Percentiles rank a stretch among this genome's conserved stretches.
Conservation (phyloP, 495 filamentous ascomycete genomes). For the Xylaria telfairii region DNA sequence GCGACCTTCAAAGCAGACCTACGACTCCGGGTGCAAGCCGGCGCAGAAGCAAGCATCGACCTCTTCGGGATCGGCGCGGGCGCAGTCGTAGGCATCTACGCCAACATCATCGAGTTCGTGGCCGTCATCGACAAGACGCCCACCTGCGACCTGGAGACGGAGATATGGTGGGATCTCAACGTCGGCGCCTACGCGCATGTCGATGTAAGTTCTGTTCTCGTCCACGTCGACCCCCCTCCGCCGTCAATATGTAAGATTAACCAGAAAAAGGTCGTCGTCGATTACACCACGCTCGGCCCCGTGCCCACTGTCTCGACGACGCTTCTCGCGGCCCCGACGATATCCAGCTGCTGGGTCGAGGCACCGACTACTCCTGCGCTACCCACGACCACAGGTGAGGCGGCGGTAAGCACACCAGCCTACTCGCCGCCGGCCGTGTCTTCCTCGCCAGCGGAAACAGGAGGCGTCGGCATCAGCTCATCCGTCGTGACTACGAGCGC, state of each 20-base stretch:
- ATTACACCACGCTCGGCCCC: conserved; percentile 38
- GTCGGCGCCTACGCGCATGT: conserved; percentile 38
- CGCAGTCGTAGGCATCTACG: conserved; percentile 41
- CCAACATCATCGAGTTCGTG: conserved; percentile 43
- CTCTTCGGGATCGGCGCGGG: conserved; percentile 39
- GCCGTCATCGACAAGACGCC: conserved; percentile 37
- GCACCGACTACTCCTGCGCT: neutral
- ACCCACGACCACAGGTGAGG: neutral
- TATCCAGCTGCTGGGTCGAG: conserved; percentile 35
- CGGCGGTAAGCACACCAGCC: neutral
- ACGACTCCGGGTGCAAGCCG: conserved; percentile 39
- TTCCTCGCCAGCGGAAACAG: conserved; percentile 2
- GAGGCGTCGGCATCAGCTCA: neutral
- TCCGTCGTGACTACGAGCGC: neutral
- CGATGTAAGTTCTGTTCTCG: conserved; percentile 22
- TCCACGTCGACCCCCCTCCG: neutral
- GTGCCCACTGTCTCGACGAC: conserved; percentile 42
- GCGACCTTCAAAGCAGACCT: conserved; percentile 44
- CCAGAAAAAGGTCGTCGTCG: conserved; percentile 28
- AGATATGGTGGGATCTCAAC: conserved; percentile 38
- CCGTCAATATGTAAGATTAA: neutral
- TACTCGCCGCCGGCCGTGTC: neutral
- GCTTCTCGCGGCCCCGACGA: conserved; percentile 32
- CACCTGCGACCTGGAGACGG: conserved; percentile 33
- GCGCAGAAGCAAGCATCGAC: conserved; percentile 35